Base-by-base conservation (phyloP, 257 asterid species). In the Plectranthus barbatus region DNA sequence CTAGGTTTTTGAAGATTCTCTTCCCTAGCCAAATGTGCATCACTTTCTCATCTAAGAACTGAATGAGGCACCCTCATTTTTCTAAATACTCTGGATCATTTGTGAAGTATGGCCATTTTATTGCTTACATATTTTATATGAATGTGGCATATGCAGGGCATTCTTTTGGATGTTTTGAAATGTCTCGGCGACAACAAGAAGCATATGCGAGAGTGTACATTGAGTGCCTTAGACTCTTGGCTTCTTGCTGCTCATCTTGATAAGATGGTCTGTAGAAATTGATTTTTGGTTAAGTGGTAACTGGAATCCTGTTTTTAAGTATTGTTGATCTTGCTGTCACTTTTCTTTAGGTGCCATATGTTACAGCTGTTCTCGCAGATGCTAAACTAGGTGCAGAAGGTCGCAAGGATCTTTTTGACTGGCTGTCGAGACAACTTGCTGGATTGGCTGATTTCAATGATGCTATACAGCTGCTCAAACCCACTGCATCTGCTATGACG, bases 381-480 rank as follows among this genome's bases (percentile, higher is more conserved):
- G 86, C 96, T 76, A 93, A 93, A 77, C 72, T 90, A 79, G 95
- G 99, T 61, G 96, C 96, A 19, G 99, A 93, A 72, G 99, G 99
- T 21, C 96, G 99, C 57, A 87, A 74, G 68, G 99, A 93, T 79
- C 92, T 93, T 72, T 84, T 93, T 81, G 99, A 93, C 54, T 93
- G 99, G 99, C 60, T 87, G 53, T 81, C 95, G 21, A 85, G 65
- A 80, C 97, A 93, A 73, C 92, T 93, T 57, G 56, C 68, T 41
- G 83, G 83, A 49, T 55, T 81, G 73, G 57, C 79, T n/a, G 86
- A 75, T 20, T 87, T 90, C 71, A 78, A 97, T 62, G 99, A 93
- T 82, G 97, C 96, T 66, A 81, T 86, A 67, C 87, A 85, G 47
- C 83, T 93, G 60, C 81, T 93, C 50, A 93, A 84, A 76, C 96